A percentile compares a stretch with the other conserved stretches of the same genome.
Evolutionary conservation across 768 basidiomycete species (phyloP).

Genomic region (Pulveroboletus sp.): DNA sequence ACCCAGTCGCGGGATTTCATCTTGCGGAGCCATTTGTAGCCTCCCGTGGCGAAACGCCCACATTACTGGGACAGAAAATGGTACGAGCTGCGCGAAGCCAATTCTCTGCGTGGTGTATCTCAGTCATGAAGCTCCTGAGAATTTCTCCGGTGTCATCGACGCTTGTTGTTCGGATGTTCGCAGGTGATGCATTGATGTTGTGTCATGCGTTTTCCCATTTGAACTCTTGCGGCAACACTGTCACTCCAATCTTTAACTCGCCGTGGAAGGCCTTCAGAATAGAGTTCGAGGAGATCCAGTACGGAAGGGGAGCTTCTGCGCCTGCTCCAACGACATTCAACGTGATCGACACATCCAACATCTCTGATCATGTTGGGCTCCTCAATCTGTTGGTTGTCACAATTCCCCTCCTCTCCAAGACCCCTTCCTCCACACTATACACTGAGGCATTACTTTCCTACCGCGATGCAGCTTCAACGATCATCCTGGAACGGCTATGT

Average conservation of each 20-base stretch:
- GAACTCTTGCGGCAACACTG: conserved; percentile 1
- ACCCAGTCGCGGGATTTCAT: conserved; percentile 31
- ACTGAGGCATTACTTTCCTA: conserved; percentile 26
- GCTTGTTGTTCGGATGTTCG: conserved; percentile 29
- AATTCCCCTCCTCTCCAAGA: conserved; percentile 22
- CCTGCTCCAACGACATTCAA: conserved; percentile 30
- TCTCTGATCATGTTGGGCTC: conserved; percentile 30
- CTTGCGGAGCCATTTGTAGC: conserved; percentile 26
- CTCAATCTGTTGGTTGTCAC: conserved; percentile 25
- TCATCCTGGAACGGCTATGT: conserved; percentile 24
- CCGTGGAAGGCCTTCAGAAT: conserved; percentile 27
- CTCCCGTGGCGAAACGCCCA: not conserved
- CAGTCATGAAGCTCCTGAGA: conserved; percentile 13
- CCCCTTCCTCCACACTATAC: conserved; percentile 25
- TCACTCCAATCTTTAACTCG: conserved; percentile 18
- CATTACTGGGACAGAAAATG: conserved; percentile 15
- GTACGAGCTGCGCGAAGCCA: conserved; percentile 19
- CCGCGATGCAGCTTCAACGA: conserved; percentile 5
- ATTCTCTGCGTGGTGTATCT: conserved; percentile 29
- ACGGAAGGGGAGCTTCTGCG: conserved; percentile 8
- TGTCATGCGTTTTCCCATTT: conserved; percentile 24
- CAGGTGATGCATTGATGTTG: conserved; percentile 28
- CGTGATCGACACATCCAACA: conserved; percentile 34
- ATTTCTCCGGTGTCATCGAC: not conserved
- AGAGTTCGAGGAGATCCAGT: conserved; percentile 20